Base-by-base conservation (phyloP, 495 filamentous ascomycete genomes). In the Hapsidospora chrysogenum region DNA sequence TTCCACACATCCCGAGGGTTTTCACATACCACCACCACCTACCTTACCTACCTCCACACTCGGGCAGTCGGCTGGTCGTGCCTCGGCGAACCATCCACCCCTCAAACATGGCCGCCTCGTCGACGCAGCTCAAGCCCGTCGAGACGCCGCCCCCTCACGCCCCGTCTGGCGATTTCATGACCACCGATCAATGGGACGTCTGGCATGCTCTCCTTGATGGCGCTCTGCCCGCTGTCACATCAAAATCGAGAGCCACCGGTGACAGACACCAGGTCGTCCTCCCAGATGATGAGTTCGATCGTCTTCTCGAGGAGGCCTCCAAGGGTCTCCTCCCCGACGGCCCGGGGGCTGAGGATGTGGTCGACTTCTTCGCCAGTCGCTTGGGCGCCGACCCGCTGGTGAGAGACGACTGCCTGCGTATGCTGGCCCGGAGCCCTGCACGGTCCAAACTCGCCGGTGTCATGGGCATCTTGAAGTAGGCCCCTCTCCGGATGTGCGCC, bases 281-380 rank as follows among this genome's bases (percentile, higher is more conserved):
- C 15, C 26, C 37, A 3, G 37, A 39, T 10, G 29, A 23, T 20
- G 29, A 39, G 13, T 39, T 33, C 11, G 21, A 31, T 7, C 11
- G n/a, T n/a, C 14, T 31, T 9, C 10, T 32, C 7, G 15, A 26
- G 1, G 10, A 15, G 4, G 11, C 29, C 20, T 19, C 11, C 18
- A 23, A 5, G 7, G n/a, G n/a, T n/a, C 23, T 26, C 13, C 13
- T 39, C 5, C 14, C 30, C 29, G n/a, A 18, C 5, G 16, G 23
- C 17, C 37, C 29, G 9, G 25, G 17, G 10, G 23, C 15, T 10
- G 19, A 30, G 17, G 29, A 33, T 4, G 50, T 63, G 35, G 41
- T 50, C 11, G 47, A 50, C n/a, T 61, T 56, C 35, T 54, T 63
- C 4, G 43, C 43, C 17, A 46, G 47, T 26, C 39, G 48, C 4